Percentiles rank a stretch among this genome's conserved stretches.
Conservation (phyloP, 768 basidiomycete genomes). For the Lyophyllum atratum region DNA sequence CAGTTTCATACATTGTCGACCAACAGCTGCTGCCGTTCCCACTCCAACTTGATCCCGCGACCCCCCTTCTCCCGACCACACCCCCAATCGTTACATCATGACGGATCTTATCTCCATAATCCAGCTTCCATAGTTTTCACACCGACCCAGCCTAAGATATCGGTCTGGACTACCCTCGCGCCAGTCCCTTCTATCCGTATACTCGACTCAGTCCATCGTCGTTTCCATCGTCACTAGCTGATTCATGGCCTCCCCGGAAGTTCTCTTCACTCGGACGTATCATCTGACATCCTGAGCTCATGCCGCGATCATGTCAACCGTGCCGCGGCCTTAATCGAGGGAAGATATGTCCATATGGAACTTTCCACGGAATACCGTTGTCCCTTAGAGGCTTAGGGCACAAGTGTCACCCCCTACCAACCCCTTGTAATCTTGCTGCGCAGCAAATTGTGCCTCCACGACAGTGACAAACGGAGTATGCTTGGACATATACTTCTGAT, state of each 20-base stretch:
- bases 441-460: not conserved
- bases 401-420: not conserved
- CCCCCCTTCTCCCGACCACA: conserved; percentile 4
- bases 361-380: conserved; percentile 3
- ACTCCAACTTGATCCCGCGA: conserved; percentile 10
- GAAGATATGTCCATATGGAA: conserved; percentile 3
- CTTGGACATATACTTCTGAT: not conserved
- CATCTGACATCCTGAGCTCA: conserved; percentile 3
- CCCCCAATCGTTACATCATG: not conserved
- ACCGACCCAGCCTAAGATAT: not conserved
- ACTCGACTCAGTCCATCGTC: not conserved
- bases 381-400: not conserved
- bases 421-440: not conserved
- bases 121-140: not conserved
- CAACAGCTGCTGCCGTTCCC: not conserved
- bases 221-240: not conserved
- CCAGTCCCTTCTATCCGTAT: not conserved
- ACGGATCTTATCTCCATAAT: conserved; percentile 9
- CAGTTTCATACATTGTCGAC: not conserved
- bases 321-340: not conserved
- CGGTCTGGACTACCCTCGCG: not conserved
- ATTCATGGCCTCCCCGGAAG: not conserved
- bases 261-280: not conserved
- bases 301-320: not conserved
- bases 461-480: not conserved